These are phyloP conservation scores for Rhizoclosmatium globosum DNA, from an alignment of 192 early-diverging fungal genomes.

Conservation along the genomic window DNA sequence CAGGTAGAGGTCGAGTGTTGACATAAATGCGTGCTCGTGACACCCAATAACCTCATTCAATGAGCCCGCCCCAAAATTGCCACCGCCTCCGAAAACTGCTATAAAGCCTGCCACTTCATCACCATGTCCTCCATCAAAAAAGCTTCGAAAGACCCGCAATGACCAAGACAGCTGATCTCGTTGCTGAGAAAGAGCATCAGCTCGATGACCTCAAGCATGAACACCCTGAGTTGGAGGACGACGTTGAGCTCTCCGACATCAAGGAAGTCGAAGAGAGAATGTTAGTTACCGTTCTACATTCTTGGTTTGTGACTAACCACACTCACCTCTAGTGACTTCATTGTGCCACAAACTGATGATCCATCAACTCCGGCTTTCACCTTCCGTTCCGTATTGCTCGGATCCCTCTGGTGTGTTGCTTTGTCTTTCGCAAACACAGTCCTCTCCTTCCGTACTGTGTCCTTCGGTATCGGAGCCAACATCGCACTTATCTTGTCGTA, in stretches of 20 bases:
- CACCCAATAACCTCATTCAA: too few species aligned
- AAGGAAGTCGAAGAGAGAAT: slow-evolving; percentile 13
- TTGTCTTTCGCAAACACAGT: slow-evolving; percentile 39
- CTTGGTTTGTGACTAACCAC: too few species aligned
- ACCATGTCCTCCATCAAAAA: too few species aligned
- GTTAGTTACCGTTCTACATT: background rate
- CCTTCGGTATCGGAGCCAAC: slow-evolving; percentile 68
- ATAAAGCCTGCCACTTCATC: too few species aligned
- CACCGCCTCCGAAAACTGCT: too few species aligned
- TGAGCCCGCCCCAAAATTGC: too few species aligned
- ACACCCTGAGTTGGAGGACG: slow-evolving; percentile 55
- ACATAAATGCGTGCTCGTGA: too few species aligned
- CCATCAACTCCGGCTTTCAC: slow-evolving; percentile 44
- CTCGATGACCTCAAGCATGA: slow-evolving; percentile 68
- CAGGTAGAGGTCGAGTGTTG: too few species aligned
- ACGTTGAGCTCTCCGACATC: slow-evolving; percentile 22
- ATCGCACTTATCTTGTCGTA: slow-evolving; percentile 80
- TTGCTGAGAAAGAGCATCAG: slow-evolving; percentile 55
- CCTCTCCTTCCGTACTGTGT: slow-evolving; percentile 53
- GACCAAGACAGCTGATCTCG: slow-evolving; percentile 37
- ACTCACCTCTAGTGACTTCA: slow-evolving; percentile 5
- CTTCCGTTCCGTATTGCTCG: slow-evolving; percentile 32
- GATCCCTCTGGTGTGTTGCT: slow-evolving; percentile 22
- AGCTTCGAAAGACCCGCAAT: background rate
- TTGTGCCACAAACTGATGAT: slow-evolving; percentile 41